Percentiles rank a stretch among this genome's conserved stretches.
Conservation (phyloP, 805 yeast genomes). For the Wickerhamiella azyma region DNA sequence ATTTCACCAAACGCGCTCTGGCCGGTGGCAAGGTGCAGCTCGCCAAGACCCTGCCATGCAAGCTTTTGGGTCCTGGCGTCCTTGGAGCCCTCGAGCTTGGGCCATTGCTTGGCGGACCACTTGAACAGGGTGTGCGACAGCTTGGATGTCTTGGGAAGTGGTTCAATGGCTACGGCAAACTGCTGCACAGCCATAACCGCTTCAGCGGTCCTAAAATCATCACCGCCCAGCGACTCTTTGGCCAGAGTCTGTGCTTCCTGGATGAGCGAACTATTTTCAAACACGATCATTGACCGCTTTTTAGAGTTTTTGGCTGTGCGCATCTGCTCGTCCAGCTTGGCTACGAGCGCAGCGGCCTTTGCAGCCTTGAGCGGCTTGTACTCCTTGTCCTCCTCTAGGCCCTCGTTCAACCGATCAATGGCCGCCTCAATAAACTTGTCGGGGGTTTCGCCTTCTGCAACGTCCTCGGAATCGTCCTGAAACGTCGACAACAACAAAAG, state of each 20-base stretch:
- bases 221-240: neutral
- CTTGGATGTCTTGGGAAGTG: neutral
- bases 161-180: slow-evolving; percentile 11
- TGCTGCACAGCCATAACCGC: slow-evolving; percentile 13
- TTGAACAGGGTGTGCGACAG: neutral
- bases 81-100: neutral
- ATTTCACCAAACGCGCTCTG: slow-evolving; percentile 13
- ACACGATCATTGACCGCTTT: neutral
- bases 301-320: neutral
- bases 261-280: neutral
- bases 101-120: slow-evolving; percentile 1
- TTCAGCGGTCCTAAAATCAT: slow-evolving; percentile 12
- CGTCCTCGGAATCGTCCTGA: slow-evolving; percentile 15
- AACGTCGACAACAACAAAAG: slow-evolving; percentile 24
- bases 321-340: slow-evolving; percentile 4
- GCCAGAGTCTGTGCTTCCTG: neutral
- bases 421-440: slow-evolving; percentile 48
- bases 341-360: slow-evolving; percentile 11
- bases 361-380: slow-evolving; percentile 13
- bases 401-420: slow-evolving; percentile 50
- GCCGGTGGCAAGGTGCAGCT: slow-evolving; percentile 21
- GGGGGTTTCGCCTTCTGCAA: slow-evolving; percentile 16
- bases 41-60: slow-evolving; percentile 25
- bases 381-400: slow-evolving; percentile 29
- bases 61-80: slow-evolving; percentile 3